Percentiles rank a stretch among this genome's conserved stretches.
Conservation (phyloP, 2,329 filamentous ascomycete species). For the Aspergillus sojae region DNA sequence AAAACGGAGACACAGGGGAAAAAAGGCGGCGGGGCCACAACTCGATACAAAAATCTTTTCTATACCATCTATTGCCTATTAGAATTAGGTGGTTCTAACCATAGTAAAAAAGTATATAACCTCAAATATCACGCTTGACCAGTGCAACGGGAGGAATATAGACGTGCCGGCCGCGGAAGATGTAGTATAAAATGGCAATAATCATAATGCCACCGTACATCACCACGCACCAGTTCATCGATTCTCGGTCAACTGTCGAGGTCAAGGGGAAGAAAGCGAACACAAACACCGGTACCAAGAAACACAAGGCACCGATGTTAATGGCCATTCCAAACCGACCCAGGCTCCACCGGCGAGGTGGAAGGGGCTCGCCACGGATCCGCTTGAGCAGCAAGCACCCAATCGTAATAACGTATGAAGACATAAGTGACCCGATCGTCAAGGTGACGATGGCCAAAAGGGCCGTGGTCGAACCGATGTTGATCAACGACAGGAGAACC, state of each 20-base stretch:
- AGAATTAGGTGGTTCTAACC: background rate
- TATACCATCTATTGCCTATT: background rate
- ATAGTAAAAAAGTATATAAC: background rate
- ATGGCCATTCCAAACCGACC: constrained; percentile 36
- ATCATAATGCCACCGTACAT: constrained; percentile 42
- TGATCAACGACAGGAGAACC: constrained; percentile 51
- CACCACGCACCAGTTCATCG: constrained; percentile 45
- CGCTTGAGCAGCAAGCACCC: constrained; percentile 40
- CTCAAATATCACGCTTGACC: constrained; percentile 22
- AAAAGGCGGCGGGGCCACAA: background rate
- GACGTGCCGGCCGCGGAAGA: constrained; percentile 34
- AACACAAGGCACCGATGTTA: constrained; percentile 40
- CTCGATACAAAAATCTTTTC: background rate
- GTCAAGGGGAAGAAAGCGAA: constrained; percentile 44
- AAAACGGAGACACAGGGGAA: no score
- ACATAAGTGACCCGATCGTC: constrained; percentile 53
- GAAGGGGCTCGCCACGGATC: constrained; percentile 32
- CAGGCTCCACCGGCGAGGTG: constrained; percentile 37
- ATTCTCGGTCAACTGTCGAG: constrained; percentile 25
- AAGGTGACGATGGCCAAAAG: constrained; percentile 60
- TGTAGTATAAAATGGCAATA: constrained; percentile 41
- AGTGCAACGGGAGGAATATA: constrained; percentile 34
- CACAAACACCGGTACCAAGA: constrained; percentile 35
- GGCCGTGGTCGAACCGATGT: constrained; percentile 54
- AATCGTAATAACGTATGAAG: constrained; percentile 53